phyloP scores from a whole-genome alignment of 169 alveolate genomes.

The Plasmodium relictum region DNA sequence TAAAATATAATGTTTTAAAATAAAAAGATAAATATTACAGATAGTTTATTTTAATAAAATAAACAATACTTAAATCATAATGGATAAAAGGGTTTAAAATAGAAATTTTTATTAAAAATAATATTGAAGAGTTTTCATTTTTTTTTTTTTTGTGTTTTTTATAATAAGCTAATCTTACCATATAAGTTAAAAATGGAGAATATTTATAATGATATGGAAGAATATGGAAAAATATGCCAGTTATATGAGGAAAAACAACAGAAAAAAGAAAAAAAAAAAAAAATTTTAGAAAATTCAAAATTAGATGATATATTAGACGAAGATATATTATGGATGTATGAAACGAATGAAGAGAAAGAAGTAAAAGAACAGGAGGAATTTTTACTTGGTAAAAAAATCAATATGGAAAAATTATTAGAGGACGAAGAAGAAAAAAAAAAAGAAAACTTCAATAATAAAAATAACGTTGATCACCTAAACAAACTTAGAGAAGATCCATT shows the following conservation, averaged over 20 bases:
- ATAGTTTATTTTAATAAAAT: no score
- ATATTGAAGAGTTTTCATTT: no score
- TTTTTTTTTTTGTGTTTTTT: no score
- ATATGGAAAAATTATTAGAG: constrained; percentile 64
- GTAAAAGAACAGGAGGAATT: constrained; percentile 73
- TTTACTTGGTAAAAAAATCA: constrained; percentile 67
- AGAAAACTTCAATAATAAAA: constrained; percentile 22
- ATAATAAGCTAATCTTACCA: no score
- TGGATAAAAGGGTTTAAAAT: no score
- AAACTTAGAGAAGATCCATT: constrained; percentile 75
- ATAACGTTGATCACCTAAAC: constrained; percentile 52
- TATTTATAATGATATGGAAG: constrained; percentile 76
- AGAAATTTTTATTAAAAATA: no score
- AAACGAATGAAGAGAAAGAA: constrained; percentile 73
- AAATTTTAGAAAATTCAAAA: background rate
- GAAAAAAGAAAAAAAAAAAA: constrained; percentile 33
- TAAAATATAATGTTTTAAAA: no score
- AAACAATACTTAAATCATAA: no score
- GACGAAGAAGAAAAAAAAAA: constrained; percentile 49
- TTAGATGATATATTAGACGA: constrained; percentile 49
- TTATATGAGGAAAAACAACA: constrained; percentile 65
- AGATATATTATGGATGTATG: constrained; percentile 77
- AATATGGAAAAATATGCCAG: constrained; percentile 73
- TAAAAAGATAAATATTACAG: no score
- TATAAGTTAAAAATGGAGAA: constrained; percentile 49